A percentile compares a stretch with the other conserved stretches of the same genome.
phyloP scores from a whole-genome alignment of 805 yeast species.

The Diddensiella transvaalensis region DNA sequence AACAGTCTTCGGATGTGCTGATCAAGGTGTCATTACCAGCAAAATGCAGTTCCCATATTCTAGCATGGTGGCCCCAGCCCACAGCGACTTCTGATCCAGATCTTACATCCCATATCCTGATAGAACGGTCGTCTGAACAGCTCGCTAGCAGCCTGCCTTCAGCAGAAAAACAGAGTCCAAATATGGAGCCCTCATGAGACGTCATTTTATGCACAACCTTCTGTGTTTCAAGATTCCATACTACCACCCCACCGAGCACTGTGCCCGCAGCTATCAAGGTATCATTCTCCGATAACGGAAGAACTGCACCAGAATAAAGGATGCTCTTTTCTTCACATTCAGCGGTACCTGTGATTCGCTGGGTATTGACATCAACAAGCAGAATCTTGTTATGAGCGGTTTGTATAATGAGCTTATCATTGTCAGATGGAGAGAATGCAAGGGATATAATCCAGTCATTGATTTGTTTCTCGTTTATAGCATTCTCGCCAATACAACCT shows the following conservation, averaged over 20 bases:
- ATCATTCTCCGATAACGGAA: slow-evolving; percentile 34
- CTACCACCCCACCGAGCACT: slow-evolving; percentile 78
- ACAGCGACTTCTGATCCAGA: slow-evolving; percentile 60
- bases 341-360: slow-evolving; percentile 32
- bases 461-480: slow-evolving; percentile 33
- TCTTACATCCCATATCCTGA: slow-evolving; percentile 65
- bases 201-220: slow-evolving; percentile 51
- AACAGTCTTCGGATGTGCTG: slow-evolving; percentile 83
- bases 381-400: slow-evolving; percentile 78
- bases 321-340: slow-evolving; percentile 72
- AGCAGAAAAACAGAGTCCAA: slow-evolving; percentile 64
- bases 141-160: slow-evolving; percentile 58
- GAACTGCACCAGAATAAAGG: slow-evolving; percentile 80
- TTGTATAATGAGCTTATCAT: slow-evolving; percentile 45
- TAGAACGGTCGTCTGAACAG: slow-evolving; percentile 93
- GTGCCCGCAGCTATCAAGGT: slow-evolving; percentile 83
- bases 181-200: slow-evolving; percentile 89
- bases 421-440: slow-evolving; percentile 43
- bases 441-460: slow-evolving; percentile 80
- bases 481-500: slow-evolving; percentile 18
- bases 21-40: slow-evolving; percentile 43
- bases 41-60: slow-evolving; percentile 83
- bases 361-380: slow-evolving; percentile 32
- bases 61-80: slow-evolving; percentile 96
- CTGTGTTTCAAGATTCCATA: slow-evolving; percentile 55